Evolutionary conservation across 2,329 filamentous ascomycete genomes (phyloP).

Genomic region (Hymenoscyphus infarciens): DNA sequence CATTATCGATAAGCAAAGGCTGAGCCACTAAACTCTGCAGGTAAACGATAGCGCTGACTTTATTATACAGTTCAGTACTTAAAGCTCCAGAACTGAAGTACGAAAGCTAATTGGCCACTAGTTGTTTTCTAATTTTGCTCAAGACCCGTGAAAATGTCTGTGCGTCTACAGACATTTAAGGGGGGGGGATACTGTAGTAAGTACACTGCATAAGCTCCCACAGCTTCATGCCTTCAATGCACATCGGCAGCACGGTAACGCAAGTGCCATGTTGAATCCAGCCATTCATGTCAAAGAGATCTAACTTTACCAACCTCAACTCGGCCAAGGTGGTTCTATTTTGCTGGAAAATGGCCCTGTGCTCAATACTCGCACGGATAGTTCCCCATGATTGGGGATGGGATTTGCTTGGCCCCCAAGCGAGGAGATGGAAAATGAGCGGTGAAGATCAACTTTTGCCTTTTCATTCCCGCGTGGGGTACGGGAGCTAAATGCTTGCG

Average conservation of each 20-base stretch:
- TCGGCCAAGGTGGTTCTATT: not conserved
- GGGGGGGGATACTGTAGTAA: too few relatives aligned
- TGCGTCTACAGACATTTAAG: too few relatives aligned
- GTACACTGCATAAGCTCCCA: not conserved
- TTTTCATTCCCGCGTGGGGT: not conserved
- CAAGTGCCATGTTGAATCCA: constrained; percentile 2
- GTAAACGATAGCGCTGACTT: constrained; percentile 1
- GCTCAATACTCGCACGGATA: constrained; percentile 2
- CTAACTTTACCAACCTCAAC: not conserved
- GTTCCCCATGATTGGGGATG: not conserved
- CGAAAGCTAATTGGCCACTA: not conserved
- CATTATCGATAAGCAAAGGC: constrained; percentile 5
- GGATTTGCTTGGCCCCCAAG: not conserved
- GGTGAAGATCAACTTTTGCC: constrained; percentile 4
- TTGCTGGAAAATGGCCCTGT: not conserved
- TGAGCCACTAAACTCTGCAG: constrained; percentile 2
- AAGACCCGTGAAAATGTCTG: too few relatives aligned
- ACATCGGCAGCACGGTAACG: not conserved
- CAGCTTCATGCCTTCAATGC: not conserved
- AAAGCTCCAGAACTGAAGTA: not conserved
- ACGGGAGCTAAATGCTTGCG: not conserved
- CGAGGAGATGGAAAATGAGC: not conserved
- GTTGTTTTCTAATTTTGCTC: not conserved
- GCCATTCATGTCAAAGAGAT: constrained; percentile 2
- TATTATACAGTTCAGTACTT: not conserved